A percentile compares a stretch with the other conserved stretches of the same genome.
These are phyloP conservation scores for Suhomyces panamericanus DNA, from an alignment of 1,139 yeast species.

Conservation along the genomic window DNA sequence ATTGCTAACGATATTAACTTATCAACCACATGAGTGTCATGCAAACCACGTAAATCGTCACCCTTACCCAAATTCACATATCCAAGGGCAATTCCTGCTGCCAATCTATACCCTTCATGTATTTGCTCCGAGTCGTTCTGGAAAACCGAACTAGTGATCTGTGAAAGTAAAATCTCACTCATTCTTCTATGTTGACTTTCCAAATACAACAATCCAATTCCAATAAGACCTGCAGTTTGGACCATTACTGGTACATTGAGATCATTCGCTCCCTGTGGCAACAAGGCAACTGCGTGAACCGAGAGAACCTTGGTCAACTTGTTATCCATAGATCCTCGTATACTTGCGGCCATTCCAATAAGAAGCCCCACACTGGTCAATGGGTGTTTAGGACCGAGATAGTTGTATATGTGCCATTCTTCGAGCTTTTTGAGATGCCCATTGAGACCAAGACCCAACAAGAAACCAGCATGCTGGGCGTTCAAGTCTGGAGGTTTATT, in stretches of 20 bases:
- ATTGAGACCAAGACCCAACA: slow-evolving; percentile 88
- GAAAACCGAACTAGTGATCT: slow-evolving; percentile 56
- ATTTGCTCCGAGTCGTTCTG: slow-evolving; percentile 57
- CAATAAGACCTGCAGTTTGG: slow-evolving; percentile 89
- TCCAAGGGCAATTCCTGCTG: slow-evolving; percentile 90
- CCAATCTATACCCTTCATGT: slow-evolving; percentile 82
- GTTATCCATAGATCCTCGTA: slow-evolving; percentile 79
- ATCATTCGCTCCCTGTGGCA: slow-evolving; percentile 90
- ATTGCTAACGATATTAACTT: slow-evolving; percentile 60
- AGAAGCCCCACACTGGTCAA: slow-evolving; percentile 83
- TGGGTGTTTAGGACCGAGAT: slow-evolving; percentile 86
- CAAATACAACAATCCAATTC: slow-evolving; percentile 81
- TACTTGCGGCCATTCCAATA: slow-evolving; percentile 91
- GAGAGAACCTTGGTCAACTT: slow-evolving; percentile 87
- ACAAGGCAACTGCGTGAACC: slow-evolving; percentile 87
- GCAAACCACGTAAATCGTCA: slow-evolving; percentile 56
- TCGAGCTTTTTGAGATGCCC: slow-evolving; percentile 84
- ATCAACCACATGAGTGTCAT: slow-evolving; percentile 73
- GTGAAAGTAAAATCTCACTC: slow-evolving; percentile 77
- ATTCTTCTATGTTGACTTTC: slow-evolving; percentile 82
- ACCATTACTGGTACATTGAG: slow-evolving; percentile 80
- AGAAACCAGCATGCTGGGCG: slow-evolving; percentile 91
- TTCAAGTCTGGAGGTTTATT: slow-evolving; percentile 72
- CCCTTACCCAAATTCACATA: slow-evolving; percentile 85
- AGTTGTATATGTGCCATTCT: slow-evolving; percentile 96